phyloP scores from a whole-genome alignment of 345 rosid genomes.

The Limnanthes douglasii region DNA sequence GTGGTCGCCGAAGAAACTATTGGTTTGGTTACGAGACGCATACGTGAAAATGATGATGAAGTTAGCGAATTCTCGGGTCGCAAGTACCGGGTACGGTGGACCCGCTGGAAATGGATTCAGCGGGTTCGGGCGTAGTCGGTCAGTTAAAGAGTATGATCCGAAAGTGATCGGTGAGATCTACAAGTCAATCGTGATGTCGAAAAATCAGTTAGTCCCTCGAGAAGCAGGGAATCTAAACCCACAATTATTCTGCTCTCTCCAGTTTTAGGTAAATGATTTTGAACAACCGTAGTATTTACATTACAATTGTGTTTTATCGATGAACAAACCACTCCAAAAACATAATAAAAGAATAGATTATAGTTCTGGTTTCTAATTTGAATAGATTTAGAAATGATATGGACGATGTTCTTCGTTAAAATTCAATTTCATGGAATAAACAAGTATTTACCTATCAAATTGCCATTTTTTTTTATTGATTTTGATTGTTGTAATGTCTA shows the following conservation, averaged over 20 bases:
- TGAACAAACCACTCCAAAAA: no score
- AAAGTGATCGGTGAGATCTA: constrained; percentile 52
- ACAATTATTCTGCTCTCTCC: constrained; percentile 1
- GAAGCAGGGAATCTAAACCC: constrained; percentile 18
- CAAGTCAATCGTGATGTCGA: constrained; percentile 39
- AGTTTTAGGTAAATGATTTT: no score
- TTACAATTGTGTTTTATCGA: no score
- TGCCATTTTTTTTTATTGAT: no score
- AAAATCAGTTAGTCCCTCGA: constrained; percentile 25
- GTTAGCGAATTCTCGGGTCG: constrained; percentile 26
- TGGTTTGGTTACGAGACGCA: constrained; percentile 52
- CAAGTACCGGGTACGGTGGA: constrained; percentile 16
- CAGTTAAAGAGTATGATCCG: constrained; percentile 34
- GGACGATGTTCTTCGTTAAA: no score
- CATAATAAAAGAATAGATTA: no score
- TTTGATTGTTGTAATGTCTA: no score
- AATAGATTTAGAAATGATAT: no score
- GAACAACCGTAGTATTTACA: no score
- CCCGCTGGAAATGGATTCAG: constrained; percentile 4
- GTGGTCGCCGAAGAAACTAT: constrained; percentile 30
- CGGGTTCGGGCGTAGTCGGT: constrained; percentile 13
- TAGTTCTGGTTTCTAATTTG: no score
- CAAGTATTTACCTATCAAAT: no score
- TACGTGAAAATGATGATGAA: constrained; percentile 58
- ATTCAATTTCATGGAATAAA: no score